Conservation (phyloP, 352 stramenopile genomes). For the Pythium aquatile region DNA sequence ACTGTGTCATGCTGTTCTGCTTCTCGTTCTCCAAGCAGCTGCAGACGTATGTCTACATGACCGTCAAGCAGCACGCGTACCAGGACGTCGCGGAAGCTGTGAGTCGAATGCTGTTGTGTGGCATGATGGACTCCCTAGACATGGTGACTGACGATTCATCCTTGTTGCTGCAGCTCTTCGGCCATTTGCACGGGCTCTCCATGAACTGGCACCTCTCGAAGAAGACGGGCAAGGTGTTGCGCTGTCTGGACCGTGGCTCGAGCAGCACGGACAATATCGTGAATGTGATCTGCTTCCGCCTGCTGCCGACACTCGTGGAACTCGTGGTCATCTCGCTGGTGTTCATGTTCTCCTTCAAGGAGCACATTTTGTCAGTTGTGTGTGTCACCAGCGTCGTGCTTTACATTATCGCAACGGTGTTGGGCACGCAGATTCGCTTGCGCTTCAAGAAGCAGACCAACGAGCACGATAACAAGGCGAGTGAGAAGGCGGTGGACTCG, state of each 20-base stretch:
- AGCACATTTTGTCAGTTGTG: slow-evolving; percentile 84
- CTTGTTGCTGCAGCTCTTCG: slow-evolving; percentile 70
- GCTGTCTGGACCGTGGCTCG: slow-evolving; percentile 86
- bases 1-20: slow-evolving; percentile 63
- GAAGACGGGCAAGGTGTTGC: slow-evolving; percentile 96
- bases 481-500: slow-evolving; percentile 95
- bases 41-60: slow-evolving; percentile 92
- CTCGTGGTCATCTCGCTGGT: slow-evolving; percentile 92
- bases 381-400: slow-evolving; percentile 91
- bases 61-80: slow-evolving; percentile 96
- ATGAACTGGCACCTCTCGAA: slow-evolving; percentile 97
- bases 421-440: slow-evolving; percentile 62
- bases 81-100: slow-evolving; percentile 91
- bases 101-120: slow-evolving; percentile 1
- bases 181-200: slow-evolving; percentile 93
- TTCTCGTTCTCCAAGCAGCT: slow-evolving; percentile 92
- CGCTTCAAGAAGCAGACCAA: slow-evolving; percentile 93
- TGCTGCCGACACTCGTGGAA: slow-evolving; percentile 93
- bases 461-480: slow-evolving; percentile 95
- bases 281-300: slow-evolving; percentile 96
- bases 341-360: slow-evolving; percentile 90
- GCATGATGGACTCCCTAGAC: no score
- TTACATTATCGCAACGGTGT: slow-evolving; percentile 92
- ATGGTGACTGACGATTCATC: background rate
- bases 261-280: slow-evolving; percentile 91